Percentiles rank a stretch among this genome's conserved stretches.
These are phyloP conservation scores for Ceratobasidium sp. DNA, from an alignment of 1,284 basidiomycete genomes.

Conservation along the genomic window DNA sequence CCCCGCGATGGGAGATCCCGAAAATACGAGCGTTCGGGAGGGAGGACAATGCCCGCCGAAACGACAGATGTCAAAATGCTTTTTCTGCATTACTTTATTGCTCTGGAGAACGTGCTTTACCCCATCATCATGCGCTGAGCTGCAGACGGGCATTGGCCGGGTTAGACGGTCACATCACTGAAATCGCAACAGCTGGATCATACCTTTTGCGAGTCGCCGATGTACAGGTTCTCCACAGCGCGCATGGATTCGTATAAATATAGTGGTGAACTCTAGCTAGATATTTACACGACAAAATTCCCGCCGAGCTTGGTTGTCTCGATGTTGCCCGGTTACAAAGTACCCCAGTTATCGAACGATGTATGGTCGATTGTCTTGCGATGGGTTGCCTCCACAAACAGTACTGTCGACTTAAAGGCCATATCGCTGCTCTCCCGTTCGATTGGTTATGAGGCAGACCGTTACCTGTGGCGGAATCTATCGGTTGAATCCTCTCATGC, in stretches of 20 bases:
- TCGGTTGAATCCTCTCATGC: slow-evolving; percentile 19
- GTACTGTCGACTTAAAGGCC: slow-evolving; percentile 16
- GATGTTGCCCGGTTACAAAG: slow-evolving; percentile 2
- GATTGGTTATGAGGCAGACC: slow-evolving; percentile 26
- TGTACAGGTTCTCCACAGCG: not conserved
- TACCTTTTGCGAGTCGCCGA: not conserved
- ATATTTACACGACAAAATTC: not conserved
- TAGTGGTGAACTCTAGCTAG: not conserved
- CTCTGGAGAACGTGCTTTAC: not conserved
- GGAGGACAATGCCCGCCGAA: not conserved
- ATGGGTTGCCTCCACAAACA: slow-evolving; percentile 8
- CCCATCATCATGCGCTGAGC: not conserved
- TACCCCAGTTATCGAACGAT: slow-evolving; percentile 14
- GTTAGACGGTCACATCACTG: not conserved
- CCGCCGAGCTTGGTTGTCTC: not conserved
- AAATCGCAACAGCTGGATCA: slow-evolving; percentile 9
- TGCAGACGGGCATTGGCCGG: not conserved
- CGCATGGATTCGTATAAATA: slow-evolving; percentile 1
- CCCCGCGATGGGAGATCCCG: not conserved
- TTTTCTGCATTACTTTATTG: not conserved
- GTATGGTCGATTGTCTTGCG: slow-evolving; percentile 16
- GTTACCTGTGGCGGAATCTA: slow-evolving; percentile 27
- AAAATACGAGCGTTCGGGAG: not conserved
- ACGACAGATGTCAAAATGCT: slow-evolving; percentile 16
- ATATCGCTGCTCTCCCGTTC: slow-evolving; percentile 16